Conservation (phyloP, 176 grass and related monocot species). For the Triticum dicoccoides region DNA sequence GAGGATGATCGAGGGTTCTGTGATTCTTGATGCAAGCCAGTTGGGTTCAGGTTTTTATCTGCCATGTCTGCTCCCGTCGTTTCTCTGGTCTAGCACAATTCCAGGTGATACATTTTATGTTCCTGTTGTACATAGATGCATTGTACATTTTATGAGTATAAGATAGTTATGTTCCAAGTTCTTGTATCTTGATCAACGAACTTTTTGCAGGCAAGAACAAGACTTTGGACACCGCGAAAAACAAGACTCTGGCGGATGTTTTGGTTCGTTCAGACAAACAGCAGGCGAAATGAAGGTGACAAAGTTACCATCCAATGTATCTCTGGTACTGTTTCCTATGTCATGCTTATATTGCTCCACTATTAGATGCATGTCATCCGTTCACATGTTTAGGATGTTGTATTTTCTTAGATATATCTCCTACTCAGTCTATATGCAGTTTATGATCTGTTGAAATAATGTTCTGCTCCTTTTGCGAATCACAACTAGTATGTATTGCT, state of each 20-base stretch:
- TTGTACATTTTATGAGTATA: no score
- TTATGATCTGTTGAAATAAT: not conserved
- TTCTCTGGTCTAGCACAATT: not conserved
- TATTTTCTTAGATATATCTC: not conserved
- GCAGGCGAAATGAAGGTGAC: not conserved
- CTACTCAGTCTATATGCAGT: not conserved
- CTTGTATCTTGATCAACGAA: not conserved
- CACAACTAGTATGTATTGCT: not conserved
- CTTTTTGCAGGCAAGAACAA: not conserved
- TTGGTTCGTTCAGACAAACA: slow-evolving; percentile 4
- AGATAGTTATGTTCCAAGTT: not conserved
- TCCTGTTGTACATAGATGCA: not conserved
- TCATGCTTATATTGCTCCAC: not conserved
- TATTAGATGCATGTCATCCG: no score
- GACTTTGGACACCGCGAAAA: not conserved
- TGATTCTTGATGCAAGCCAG: not conserved
- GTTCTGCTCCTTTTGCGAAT: not conserved
- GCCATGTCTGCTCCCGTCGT: not conserved
- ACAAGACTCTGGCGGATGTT: not conserved
- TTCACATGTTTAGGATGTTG: no score
- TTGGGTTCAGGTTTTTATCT: not conserved
- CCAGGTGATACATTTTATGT: not conserved
- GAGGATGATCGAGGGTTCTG: not conserved
- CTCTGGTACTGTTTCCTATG: not conserved
- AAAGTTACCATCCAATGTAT: not conserved